phyloP scores from a whole-genome alignment of 1,284 basidiomycete genomes.

The Microbotryomycetes sp. region DNA sequence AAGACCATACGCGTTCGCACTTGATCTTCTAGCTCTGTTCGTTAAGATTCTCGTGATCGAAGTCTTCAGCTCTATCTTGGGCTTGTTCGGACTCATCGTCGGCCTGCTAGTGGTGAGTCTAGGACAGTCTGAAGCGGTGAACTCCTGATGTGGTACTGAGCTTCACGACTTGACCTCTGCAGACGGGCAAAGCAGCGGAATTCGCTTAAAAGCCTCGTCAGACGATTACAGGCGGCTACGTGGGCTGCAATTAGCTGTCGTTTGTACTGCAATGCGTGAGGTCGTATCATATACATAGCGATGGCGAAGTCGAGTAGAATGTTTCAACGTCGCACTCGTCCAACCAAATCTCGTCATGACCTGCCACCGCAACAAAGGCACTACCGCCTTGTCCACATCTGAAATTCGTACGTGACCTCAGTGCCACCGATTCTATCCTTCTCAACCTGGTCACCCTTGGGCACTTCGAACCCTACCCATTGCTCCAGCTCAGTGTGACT shows the following conservation, averaged over 20 bases:
- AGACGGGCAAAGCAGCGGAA: slow-evolving; percentile 46
- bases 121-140: neutral
- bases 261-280: neutral
- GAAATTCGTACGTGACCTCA: slow-evolving; percentile 70
- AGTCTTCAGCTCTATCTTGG: slow-evolving; percentile 65
- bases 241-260: no score
- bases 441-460: slow-evolving; percentile 67
- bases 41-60: slow-evolving; percentile 93
- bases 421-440: slow-evolving; percentile 46
- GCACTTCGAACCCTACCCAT: slow-evolving; percentile 75
- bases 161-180: neutral
- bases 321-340: no score
- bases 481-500: slow-evolving; percentile 57
- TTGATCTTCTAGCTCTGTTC: slow-evolving; percentile 56
- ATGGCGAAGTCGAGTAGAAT: no score
- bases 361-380: no score
- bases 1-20: neutral
- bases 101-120: slow-evolving; percentile 45
- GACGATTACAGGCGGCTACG: no score
- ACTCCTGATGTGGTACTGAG: neutral
- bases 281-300: no score
- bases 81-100: slow-evolving; percentile 37
- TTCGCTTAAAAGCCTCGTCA: slow-evolving; percentile 30
- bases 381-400: slow-evolving; percentile 87
- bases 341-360: no score